phyloP scores from a whole-genome alignment of 1,284 basidiomycete genomes.

The Lentinula novae-zelandiae region DNA sequence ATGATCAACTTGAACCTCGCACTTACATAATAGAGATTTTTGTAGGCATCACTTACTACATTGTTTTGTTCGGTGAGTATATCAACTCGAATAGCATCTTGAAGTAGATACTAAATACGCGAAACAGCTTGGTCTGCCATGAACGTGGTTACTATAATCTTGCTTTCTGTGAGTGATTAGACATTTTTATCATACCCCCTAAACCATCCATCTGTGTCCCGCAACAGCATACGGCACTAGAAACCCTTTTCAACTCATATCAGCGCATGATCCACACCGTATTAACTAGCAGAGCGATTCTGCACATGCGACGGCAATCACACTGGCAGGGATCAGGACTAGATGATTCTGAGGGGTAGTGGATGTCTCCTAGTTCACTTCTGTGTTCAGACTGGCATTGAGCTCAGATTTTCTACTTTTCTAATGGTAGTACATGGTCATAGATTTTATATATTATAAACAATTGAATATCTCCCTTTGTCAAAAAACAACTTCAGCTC shows the following conservation, averaged over 20 bases:
- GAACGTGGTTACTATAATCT: neutral
- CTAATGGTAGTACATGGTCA: no score
- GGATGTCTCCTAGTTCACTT: neutral
- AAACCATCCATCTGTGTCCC: neutral
- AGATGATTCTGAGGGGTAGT: neutral
- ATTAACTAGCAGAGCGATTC: conserved; percentile 1
- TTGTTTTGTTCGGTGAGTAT: neutral
- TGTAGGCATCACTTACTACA: conserved; percentile 1
- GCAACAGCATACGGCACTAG: neutral
- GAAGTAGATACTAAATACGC: neutral
- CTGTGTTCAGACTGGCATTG: neutral
- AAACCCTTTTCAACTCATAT: neutral
- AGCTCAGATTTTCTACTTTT: no score
- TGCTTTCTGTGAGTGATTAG: neutral
- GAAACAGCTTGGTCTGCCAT: neutral
- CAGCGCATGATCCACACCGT: neutral
- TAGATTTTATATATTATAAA: no score
- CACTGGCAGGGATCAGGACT: neutral
- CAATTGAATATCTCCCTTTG: no score
- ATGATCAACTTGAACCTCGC: no score
- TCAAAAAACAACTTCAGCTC: no score
- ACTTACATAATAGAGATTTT: neutral
- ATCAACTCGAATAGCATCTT: neutral
- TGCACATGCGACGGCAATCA: conserved; percentile 1
- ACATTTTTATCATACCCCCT: no score